These are phyloP conservation scores for Bigelowiella natans DNA, from an alignment of 78 protist genomes.

Conservation along the genomic window DNA sequence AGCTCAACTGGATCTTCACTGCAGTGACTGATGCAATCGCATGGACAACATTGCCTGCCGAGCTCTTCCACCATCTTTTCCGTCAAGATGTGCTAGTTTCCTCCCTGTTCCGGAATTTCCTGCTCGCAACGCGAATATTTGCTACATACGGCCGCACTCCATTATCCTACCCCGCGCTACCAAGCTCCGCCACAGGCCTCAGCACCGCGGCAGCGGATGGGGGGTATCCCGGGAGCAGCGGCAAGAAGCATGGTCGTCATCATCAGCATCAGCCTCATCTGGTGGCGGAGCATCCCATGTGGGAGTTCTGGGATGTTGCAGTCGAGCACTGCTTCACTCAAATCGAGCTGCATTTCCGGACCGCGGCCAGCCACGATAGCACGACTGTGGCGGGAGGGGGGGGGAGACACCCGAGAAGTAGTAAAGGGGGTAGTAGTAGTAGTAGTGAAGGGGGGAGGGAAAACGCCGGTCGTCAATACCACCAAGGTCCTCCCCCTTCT, in stretches of 20 bases:
- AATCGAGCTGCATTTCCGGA: background rate
- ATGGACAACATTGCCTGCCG: slow-evolving; percentile 56
- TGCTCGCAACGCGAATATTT: slow-evolving; percentile 80
- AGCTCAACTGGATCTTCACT: slow-evolving; percentile 93
- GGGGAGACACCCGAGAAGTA: too few species aligned
- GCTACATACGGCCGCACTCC: slow-evolving; percentile 68
- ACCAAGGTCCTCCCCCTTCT: background rate
- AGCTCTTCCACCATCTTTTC: slow-evolving; percentile 8
- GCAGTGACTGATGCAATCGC: slow-evolving; percentile 98
- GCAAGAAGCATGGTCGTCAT: too few species aligned
- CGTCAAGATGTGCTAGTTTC: slow-evolving; percentile 81
- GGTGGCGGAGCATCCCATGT: slow-evolving; percentile 31
- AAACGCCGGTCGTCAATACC: too few species aligned
- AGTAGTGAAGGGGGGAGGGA: too few species aligned
- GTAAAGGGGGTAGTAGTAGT: too few species aligned
- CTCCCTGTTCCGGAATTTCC: slow-evolving; percentile 82
- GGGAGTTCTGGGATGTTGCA: slow-evolving; percentile 88
- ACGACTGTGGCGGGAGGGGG: too few species aligned
- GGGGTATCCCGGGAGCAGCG: too few species aligned
- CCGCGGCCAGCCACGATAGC: too few species aligned
- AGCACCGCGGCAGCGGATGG: background rate
- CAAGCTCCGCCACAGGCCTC: slow-evolving; percentile 41
- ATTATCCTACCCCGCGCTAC: slow-evolving; percentile 77
- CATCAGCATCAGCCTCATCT: too few species aligned
- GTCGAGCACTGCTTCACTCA: slow-evolving; percentile 61